A percentile compares a stretch with the other conserved stretches of the same genome.
phyloP scores from a whole-genome alignment of 164 flowering plant species.

The Chimonanthus praecox region DNA sequence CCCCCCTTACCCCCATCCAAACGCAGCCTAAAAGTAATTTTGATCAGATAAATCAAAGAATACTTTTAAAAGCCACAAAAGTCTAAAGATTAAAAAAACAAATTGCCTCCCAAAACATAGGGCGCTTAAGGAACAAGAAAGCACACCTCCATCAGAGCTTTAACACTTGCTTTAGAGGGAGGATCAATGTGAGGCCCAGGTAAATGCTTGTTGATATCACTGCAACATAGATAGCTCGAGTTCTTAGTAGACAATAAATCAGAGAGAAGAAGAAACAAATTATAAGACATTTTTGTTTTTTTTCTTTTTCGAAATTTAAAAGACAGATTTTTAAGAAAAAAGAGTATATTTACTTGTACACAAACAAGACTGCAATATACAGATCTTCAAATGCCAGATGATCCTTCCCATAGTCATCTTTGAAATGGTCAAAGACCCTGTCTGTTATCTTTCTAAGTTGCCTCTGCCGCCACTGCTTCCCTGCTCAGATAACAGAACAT shows the following conservation, averaged over 20 bases:
- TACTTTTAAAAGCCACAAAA: no score
- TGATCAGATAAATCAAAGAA: no score
- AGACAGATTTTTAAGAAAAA: background rate
- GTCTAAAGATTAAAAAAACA: background rate
- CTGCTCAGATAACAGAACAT: constrained; percentile 26
- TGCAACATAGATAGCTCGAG: constrained; percentile 18
- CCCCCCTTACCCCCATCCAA: no score
- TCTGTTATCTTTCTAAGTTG: constrained; percentile 63
- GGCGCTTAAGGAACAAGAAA: background rate
- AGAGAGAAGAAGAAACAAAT: background rate
- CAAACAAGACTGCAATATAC: constrained; percentile 83
- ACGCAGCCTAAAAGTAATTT: no score
- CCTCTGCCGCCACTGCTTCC: constrained; percentile 69
- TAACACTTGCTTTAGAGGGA: constrained; percentile 61
- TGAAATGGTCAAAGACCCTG: constrained; percentile 58
- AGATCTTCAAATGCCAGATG: constrained; percentile 74
- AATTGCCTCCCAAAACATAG: no score
- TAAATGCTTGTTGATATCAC: constrained; percentile 83
- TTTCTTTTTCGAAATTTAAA: background rate
- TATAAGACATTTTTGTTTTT: background rate
- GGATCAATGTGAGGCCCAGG: constrained; percentile 97
- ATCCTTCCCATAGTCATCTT: constrained; percentile 44
- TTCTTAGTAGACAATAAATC: background rate
- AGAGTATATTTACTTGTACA: constrained; percentile 60
- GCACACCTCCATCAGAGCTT: constrained; percentile 56